Evolutionary conservation across 495 filamentous ascomycete genomes (phyloP).

Genomic region (Penicillium manginii): DNA sequence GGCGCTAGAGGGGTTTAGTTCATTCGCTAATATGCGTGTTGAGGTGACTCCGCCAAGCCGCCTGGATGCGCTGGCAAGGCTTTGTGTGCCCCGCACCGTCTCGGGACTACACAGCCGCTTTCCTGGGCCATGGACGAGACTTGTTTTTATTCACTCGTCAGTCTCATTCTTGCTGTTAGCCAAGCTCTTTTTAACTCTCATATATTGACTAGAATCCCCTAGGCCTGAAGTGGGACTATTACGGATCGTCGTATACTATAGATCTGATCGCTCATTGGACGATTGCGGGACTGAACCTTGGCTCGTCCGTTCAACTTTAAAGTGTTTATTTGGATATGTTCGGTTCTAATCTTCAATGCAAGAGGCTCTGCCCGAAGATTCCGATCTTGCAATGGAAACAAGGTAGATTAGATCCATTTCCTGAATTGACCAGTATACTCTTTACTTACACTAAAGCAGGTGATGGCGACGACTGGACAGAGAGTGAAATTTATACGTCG

Average conservation of each 20-base stretch:
- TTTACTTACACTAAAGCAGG: not conserved
- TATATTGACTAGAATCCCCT: not conserved
- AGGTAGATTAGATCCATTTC: not conserved
- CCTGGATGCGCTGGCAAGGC: not conserved
- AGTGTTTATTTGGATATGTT: not conserved
- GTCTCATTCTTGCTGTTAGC: not conserved
- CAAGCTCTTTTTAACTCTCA: not conserved
- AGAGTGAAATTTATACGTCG: not conserved
- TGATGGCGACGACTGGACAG: not conserved
- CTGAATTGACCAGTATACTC: not conserved
- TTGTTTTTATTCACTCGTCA: no score
- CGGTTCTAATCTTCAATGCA: not conserved
- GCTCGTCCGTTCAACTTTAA: not conserved
- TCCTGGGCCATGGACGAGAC: no score
- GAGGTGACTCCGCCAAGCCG: not conserved
- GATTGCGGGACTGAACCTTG: not conserved
- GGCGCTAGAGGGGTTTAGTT: not conserved
- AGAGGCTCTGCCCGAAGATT: not conserved
- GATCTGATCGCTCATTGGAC: not conserved
- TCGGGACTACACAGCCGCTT: not conserved
- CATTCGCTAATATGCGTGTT: not conserved
- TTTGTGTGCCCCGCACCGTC: not conserved
- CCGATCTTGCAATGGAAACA: not conserved
- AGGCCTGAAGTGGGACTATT: not conserved
- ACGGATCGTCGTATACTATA: not conserved